Evolutionary conservation across 371 early-diverging fungal species (phyloP).

Genomic region (Mucor mucedo): DNA sequence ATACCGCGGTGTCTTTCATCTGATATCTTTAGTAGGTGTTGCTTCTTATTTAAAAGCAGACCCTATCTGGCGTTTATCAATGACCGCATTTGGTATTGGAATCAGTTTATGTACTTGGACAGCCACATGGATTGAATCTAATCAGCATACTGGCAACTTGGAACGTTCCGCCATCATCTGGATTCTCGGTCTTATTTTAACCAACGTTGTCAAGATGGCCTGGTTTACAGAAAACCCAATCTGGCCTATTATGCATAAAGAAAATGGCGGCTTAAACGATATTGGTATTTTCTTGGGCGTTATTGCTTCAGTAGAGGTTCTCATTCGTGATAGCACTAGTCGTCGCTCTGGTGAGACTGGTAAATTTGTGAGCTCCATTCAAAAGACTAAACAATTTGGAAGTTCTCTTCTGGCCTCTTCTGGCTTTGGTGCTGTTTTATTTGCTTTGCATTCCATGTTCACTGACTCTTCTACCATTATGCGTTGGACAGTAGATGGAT

Average conservation of each 20-base stretch:
- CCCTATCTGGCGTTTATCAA: conserved; percentile 66
- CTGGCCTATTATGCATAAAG: conserved; percentile 79
- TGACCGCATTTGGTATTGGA: conserved; percentile 65
- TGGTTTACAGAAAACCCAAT: conserved; percentile 83
- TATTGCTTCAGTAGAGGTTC: conserved; percentile 60
- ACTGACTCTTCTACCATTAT: conserved; percentile 76
- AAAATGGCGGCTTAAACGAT: conserved; percentile 74
- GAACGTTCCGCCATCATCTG: conserved; percentile 69
- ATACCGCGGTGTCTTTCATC: conserved; percentile 64
- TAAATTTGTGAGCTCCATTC: conserved; percentile 3
- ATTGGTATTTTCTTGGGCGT: conserved; percentile 67
- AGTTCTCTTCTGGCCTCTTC: conserved; percentile 59
- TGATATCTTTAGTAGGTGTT: conserved; percentile 67
- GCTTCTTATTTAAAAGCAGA: conserved; percentile 61
- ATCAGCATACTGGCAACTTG: conserved; percentile 55
- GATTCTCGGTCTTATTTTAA: conserved; percentile 70
- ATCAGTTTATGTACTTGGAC: conserved; percentile 64
- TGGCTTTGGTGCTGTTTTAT: conserved; percentile 73
- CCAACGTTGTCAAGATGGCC: conserved; percentile 73
- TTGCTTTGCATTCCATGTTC: conserved; percentile 76
- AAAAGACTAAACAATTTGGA: conserved; percentile 15
- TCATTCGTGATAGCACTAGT: conserved; percentile 46
- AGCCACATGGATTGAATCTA: conserved; percentile 63
- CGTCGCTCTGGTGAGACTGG: conserved; percentile 9
- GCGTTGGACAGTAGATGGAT: conserved; percentile 80